phyloP scores from a whole-genome alignment of 345 rosid species.

The Eucalyptus marginata region DNA sequence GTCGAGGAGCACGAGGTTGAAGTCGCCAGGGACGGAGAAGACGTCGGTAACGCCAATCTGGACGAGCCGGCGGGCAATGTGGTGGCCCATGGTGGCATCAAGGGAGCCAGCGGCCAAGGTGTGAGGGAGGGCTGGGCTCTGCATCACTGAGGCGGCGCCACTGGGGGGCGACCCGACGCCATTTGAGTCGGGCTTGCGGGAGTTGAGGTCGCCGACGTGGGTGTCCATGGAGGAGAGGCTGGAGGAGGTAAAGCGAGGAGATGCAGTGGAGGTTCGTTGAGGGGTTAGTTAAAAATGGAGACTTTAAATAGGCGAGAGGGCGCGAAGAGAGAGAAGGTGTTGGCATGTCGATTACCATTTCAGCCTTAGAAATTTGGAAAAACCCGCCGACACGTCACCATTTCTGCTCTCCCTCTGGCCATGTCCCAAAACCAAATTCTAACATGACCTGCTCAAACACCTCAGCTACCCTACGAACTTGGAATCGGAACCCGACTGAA shows the following conservation, averaged over 20 bases:
- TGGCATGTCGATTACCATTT: neutral
- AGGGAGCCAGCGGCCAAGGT: neutral
- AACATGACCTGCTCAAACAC: too few species aligned
- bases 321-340: neutral
- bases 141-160: conserved; percentile 21
- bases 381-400: too few species aligned
- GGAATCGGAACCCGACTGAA: too few species aligned
- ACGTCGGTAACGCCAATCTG: conserved; percentile 36
- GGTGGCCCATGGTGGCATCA: conserved; percentile 51
- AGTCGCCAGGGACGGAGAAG: conserved; percentile 73
- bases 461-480: too few species aligned
- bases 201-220: conserved; percentile 30
- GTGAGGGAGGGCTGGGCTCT: neutral
- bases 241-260: neutral
- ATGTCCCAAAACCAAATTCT: neutral
- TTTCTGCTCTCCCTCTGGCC: too few species aligned
- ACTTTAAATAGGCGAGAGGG: neutral
- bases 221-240: conserved; percentile 26
- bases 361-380: too few species aligned
- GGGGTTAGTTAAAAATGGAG: neutral
- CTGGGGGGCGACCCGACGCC: conserved; percentile 25
- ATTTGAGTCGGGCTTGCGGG: conserved; percentile 14
- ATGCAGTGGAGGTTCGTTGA: neutral
- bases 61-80: conserved; percentile 59
- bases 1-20: conserved; percentile 69